phyloP scores from a whole-genome alignment of 805 yeast genomes.

The Spathaspora sp. region DNA sequence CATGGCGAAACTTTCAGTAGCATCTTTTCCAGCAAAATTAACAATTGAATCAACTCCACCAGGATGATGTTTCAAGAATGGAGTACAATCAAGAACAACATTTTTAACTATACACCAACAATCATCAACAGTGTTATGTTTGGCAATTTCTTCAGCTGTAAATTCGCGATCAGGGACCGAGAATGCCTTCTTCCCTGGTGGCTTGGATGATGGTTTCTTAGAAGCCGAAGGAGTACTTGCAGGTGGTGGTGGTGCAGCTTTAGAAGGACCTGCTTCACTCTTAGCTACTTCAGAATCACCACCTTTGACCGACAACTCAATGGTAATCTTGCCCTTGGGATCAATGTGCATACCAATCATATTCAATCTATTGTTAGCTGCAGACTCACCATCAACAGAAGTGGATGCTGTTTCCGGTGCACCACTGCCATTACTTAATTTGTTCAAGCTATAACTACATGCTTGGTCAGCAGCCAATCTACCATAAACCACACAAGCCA shows the following conservation, averaged over 20 bases:
- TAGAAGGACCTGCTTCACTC: conserved; percentile 1
- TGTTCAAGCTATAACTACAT: conserved; percentile 25
- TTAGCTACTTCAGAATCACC: neutral
- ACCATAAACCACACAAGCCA: conserved; percentile 45
- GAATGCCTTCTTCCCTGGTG: conserved; percentile 16
- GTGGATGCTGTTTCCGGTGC: neutral
- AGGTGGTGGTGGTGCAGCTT: no score
- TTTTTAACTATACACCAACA: conserved; percentile 56
- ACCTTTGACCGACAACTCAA: conserved; percentile 27
- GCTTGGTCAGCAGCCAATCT: conserved; percentile 42
- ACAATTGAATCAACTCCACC: conserved; percentile 59
- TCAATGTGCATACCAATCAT: conserved; percentile 44
- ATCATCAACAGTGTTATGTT: conserved; percentile 42
- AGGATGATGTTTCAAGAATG: conserved; percentile 48
- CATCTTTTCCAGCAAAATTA: conserved; percentile 45
- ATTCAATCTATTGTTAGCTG: conserved; percentile 33
- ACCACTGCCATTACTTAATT: conserved; percentile 18
- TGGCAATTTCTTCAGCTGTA: conserved; percentile 43
- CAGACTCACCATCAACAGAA: conserved; percentile 12
- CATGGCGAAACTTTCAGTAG: conserved; percentile 48
- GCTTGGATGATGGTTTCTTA: neutral
- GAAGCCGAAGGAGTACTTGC: conserved; percentile 1
- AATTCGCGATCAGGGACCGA: conserved; percentile 47
- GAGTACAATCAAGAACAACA: conserved; percentile 46
- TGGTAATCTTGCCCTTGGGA: conserved; percentile 28